Base-by-base conservation (phyloP, 2,329 filamentous ascomycete genomes). In the Penicillium crustosum region DNA sequence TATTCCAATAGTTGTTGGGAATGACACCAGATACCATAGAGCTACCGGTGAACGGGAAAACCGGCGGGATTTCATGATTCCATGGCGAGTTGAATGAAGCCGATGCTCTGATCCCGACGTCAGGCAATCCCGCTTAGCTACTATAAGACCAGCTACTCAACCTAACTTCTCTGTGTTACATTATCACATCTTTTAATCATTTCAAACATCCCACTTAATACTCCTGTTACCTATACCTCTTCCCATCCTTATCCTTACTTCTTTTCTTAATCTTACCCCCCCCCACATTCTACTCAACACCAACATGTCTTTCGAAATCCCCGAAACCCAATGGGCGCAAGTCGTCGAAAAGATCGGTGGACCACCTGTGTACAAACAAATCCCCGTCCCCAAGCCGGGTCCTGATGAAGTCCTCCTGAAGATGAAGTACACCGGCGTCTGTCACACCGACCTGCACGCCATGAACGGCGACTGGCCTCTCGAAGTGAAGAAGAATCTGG, bases 391-490 rank as follows among this genome's bases (percentile, higher is more conserved):
- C 62, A 85, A 87, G 75, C 93, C 93, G 39, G 91, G 88, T 23
- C 88, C 92, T 52, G 92, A 96, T 79, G 90, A 97, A 78, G 90
- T 96, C 66, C 89, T 97, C 64, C 81, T 96, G 79, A 93, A 95
- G 79, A 85, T 96, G 83, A 92, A 92, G 77, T 96, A 86, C 82
- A 90, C 89, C 29, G 91, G 91, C 73, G 91, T 96, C 66, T 96
- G 91, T 83, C 91, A 95, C 81, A 95, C 91, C 36, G 91, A 95
- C 75, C 82, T 88, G 3, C 86, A 89, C 73, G 91, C 91, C 68
- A 84, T 93, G 78, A 89, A 90, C 64, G 92, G 92, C 58, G 92
- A 96, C 80, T 96, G 92, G 92, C 92, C 93, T 51, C 77, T 96
- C 51, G 75, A 81, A n/a, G 85, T 84, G 72, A 96, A 96, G 80